phyloP scores from a whole-genome alignment of 208 protist genomes.

The Leishmania aethiopica region DNA sequence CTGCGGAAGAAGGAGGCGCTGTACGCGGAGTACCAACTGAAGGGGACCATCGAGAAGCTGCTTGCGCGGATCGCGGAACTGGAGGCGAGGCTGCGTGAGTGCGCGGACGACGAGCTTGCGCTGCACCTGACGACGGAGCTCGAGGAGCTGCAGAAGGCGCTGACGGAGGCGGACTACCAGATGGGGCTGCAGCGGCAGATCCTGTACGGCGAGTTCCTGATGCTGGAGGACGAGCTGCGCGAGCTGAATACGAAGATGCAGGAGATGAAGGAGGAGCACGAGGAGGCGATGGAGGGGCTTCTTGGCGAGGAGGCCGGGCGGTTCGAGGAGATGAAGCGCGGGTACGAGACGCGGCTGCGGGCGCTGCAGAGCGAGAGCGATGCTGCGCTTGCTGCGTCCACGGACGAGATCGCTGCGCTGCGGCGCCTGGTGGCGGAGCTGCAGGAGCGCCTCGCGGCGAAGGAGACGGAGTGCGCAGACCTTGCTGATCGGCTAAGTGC shows the following conservation, averaged over 20 bases:
- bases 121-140: conserved; percentile 66
- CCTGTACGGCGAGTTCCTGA: conserved; percentile 65
- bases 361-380: conserved; percentile 27
- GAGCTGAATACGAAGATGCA: conserved; percentile 74
- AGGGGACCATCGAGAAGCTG: conserved; percentile 63
- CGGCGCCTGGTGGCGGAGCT: conserved; percentile 19
- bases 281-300: conserved; percentile 65
- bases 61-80: conserved; percentile 66
- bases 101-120: conserved; percentile 58
- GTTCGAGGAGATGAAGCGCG: conserved; percentile 42
- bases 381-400: conserved; percentile 4
- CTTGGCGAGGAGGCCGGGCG: conserved; percentile 54
- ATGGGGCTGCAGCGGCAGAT: conserved; percentile 63
- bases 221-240: conserved; percentile 67
- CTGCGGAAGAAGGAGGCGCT: conserved; percentile 79
- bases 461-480: conserved; percentile 34
- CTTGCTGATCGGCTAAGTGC: conserved; percentile 21
- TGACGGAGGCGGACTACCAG: conserved; percentile 67
- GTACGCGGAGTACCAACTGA: conserved; percentile 72
- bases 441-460: conserved; percentile 20
- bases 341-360: conserved; percentile 39
- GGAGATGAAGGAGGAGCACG: conserved; percentile 72
- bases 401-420: conserved; percentile 32
- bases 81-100: conserved; percentile 52
- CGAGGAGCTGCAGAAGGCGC: conserved; percentile 51